A percentile compares a stretch with the other conserved stretches of the same genome.
Conservation (phyloP, 2,329 filamentous ascomycete genomes). For the Pseudopyricularia javanii region DNA sequence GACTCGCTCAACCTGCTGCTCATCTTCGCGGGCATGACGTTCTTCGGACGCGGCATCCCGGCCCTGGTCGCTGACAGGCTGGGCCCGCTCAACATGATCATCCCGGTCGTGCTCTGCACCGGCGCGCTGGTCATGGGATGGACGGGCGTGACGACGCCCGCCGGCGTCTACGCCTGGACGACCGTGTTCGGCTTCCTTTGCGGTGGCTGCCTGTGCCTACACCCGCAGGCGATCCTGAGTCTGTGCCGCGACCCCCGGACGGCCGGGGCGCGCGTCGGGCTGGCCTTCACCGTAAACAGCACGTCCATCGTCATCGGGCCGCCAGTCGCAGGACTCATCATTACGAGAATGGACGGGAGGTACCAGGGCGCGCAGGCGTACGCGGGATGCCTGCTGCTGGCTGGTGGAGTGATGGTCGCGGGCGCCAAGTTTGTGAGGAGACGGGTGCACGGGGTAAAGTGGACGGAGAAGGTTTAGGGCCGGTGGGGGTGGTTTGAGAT, state of each 20-base stretch:
- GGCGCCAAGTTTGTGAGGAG: constrained; percentile 6
- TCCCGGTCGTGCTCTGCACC: constrained; percentile 25
- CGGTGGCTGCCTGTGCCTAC: constrained; percentile 37
- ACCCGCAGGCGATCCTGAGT: constrained; percentile 35
- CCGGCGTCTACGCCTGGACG: constrained; percentile 35
- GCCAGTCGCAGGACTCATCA: constrained; percentile 39
- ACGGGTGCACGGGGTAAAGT: constrained; percentile 1
- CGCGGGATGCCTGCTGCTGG: constrained; percentile 28
- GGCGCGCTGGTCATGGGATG: constrained; percentile 28
- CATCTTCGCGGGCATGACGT: constrained; percentile 38
- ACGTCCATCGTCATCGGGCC: constrained; percentile 40
- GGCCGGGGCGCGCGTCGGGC: constrained; percentile 42
- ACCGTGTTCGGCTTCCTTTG: constrained; percentile 36
- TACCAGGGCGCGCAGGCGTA: constrained; percentile 40
- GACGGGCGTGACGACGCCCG: constrained; percentile 28
- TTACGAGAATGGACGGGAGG: constrained; percentile 27
- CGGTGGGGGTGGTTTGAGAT: background rate
- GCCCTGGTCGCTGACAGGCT: constrained; percentile 32
- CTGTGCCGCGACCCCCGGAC: constrained; percentile 39
- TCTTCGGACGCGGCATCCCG: constrained; percentile 33
- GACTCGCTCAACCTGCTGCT: constrained; percentile 37
- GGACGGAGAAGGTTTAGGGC: constrained; percentile 5
- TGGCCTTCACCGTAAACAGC: constrained; percentile 35
- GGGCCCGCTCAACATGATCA: constrained; percentile 39
- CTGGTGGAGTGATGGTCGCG: constrained; percentile 7